Evolutionary conservation across 163 green algal genomes (phyloP), one percentile per base, ranked within the genome.

Genomic region (Scenedesmus sp.): DNA sequence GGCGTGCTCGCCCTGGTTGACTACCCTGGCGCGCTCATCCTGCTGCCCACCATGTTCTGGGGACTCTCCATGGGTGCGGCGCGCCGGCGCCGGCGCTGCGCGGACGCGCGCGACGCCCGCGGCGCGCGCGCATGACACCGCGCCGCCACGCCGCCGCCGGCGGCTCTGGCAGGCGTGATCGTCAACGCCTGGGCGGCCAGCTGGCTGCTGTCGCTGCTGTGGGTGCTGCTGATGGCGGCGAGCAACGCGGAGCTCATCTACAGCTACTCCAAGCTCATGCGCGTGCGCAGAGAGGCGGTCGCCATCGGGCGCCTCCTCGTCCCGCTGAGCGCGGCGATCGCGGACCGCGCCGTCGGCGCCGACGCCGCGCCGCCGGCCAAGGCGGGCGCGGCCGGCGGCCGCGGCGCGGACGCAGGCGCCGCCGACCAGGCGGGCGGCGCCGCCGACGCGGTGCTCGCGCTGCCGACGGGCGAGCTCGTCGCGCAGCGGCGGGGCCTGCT

Each of bases 41-140:
- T 81, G 22, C 74, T 81, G 60, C 74, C 74, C 28, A 53, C 60
- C 54, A 81, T 81, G 74, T 81, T 66, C 31, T 80, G 26, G 11
- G 73, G 73, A 13, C 4, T 80, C 13, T 73, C 60, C 48, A 51
- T 60, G 5, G 73, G 70, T 78, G 57, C 47, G 70, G 5, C 17
- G 22, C 13, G 56, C 26, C 17, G 22, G 11, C 34, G 29, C 45
- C n/a, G n/a, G n/a, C n/a, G n/a, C n/a, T n/a, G n/a, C n/a, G n/a
- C n/a, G n/a, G n/a, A n/a, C n/a, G n/a, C n/a, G n/a, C 13, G 45
- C 13, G 45, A 11, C 13, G 13, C 13, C 45, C 11, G 45, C 45
- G 14, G 45, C 45, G 13, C 13, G 50, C 50, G 50, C 20, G 50
- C 58, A 13, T 66, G 58, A 11, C 58, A 47, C 29, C 34, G 31